Conservation (phyloP, 208 protist genomes). For the Naegleria gruberi region DNA sequence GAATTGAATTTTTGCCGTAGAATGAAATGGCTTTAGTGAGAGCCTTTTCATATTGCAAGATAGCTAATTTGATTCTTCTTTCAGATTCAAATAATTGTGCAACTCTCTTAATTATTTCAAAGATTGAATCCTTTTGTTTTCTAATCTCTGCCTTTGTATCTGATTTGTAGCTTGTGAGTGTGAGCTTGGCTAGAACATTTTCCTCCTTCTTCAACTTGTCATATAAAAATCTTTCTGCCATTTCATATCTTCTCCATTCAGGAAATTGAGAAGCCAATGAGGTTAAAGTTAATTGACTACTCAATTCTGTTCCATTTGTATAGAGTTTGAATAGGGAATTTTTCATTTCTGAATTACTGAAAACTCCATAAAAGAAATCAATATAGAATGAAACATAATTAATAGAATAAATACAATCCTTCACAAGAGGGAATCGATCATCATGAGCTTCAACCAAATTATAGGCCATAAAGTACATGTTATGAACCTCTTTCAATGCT, state of each 20-base stretch:
- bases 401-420: neutral
- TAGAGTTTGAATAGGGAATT: neutral
- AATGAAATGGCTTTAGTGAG: neutral
- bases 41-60: neutral
- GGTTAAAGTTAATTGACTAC: neutral
- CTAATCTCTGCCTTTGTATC: neutral
- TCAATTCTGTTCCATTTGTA: neutral
- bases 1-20: neutral
- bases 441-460: neutral
- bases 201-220: neutral
- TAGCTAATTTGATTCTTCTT: neutral
- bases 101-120: neutral
- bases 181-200: neutral
- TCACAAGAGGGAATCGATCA: neutral
- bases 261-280: neutral
- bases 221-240: neutral
- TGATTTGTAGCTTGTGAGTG: neutral
- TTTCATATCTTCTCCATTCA: neutral
- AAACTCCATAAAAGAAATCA: neutral
- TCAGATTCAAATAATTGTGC: neutral
- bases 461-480: neutral
- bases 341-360: neutral
- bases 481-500: neutral
- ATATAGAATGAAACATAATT: neutral
- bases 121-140: neutral